These are phyloP conservation scores for Cydonia oblonga DNA, from an alignment of 331 rosid genomes.

Conservation along the genomic window DNA sequence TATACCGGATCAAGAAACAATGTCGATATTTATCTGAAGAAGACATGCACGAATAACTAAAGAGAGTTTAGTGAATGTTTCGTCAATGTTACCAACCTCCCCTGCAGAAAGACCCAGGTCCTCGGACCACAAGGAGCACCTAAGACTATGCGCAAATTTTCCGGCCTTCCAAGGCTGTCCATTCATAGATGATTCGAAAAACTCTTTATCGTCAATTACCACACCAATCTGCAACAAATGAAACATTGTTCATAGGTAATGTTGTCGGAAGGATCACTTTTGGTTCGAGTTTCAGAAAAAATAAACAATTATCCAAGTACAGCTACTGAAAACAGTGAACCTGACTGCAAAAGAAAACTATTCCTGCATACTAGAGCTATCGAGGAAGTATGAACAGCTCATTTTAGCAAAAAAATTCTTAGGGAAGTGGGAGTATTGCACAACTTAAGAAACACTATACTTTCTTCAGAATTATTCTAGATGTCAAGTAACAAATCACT, in stretches of 20 bases:
- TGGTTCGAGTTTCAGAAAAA: not conserved
- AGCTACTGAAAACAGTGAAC: not conserved
- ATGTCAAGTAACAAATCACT: not conserved
- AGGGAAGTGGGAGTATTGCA: not conserved
- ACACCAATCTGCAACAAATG: constrained; percentile 30
- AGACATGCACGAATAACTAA: not conserved
- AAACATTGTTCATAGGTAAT: not conserved
- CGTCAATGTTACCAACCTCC: constrained; percentile 24
- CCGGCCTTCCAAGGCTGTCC: constrained; percentile 43
- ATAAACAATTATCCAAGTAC: not conserved
- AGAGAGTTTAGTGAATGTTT: not conserved
- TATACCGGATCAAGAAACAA: not conserved
- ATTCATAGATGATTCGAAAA: constrained; percentile 32
- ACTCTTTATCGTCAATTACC: constrained; percentile 37
- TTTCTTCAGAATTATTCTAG: not conserved
- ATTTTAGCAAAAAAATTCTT: not conserved
- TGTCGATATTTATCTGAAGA: not conserved
- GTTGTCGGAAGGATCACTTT: not conserved
- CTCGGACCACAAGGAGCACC: constrained; percentile 44
- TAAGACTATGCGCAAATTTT: constrained; percentile 29
- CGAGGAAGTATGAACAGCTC: not conserved
- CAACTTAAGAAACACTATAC: not conserved
- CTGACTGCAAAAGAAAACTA: too few species aligned
- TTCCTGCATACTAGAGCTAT: too few species aligned
- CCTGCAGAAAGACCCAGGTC: constrained; percentile 36